Evolutionary conservation across 805 yeast genomes (phyloP).

Genomic region (Ogataea pignaliae): DNA sequence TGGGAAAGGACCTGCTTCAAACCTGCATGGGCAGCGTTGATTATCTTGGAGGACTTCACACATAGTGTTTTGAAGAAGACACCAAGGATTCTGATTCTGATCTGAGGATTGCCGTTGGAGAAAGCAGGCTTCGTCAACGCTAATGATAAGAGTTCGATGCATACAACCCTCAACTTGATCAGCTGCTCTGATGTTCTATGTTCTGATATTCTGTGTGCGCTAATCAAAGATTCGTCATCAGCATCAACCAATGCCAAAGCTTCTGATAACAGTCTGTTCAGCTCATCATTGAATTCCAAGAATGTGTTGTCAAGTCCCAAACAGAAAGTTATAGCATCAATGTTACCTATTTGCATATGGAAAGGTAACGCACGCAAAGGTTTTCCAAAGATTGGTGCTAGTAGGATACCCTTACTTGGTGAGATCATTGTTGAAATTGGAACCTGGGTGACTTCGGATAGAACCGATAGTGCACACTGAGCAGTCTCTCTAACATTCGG

Average conservation of each 20-base stretch:
- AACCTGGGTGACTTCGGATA: conserved; percentile 66
- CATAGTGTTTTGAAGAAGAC: conserved; percentile 92
- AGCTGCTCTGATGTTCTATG: conserved; percentile 85
- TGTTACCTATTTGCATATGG: conserved; percentile 98
- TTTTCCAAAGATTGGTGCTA: conserved; percentile 94
- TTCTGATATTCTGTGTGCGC: conserved; percentile 80
- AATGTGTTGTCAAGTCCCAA: conserved; percentile 76
- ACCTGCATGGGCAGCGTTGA: conserved; percentile 91
- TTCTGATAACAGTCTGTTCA: conserved; percentile 78
- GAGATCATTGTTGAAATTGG: conserved; percentile 72
- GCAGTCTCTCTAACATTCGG: conserved; percentile 78
- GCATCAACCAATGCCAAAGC: conserved; percentile 95
- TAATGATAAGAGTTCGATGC: conserved; percentile 75
- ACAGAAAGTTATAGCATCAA: conserved; percentile 95
- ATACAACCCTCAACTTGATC: conserved; percentile 82
- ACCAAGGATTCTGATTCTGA: conserved; percentile 80
- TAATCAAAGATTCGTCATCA: conserved; percentile 91
- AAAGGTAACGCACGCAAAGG: conserved; percentile 96
- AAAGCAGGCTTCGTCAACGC: conserved; percentile 86
- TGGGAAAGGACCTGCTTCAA: conserved; percentile 77
- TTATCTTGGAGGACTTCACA: conserved; percentile 78
- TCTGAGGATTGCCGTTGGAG: conserved; percentile 55
- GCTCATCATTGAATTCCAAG: conserved; percentile 81
- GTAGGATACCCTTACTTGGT: conserved; percentile 74
- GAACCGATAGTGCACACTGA: conserved; percentile 58